Percentiles rank a stretch among this genome's conserved stretches.
Conservation (phyloP, 805 yeast genomes). For the Pichia gijzeniarum region DNA sequence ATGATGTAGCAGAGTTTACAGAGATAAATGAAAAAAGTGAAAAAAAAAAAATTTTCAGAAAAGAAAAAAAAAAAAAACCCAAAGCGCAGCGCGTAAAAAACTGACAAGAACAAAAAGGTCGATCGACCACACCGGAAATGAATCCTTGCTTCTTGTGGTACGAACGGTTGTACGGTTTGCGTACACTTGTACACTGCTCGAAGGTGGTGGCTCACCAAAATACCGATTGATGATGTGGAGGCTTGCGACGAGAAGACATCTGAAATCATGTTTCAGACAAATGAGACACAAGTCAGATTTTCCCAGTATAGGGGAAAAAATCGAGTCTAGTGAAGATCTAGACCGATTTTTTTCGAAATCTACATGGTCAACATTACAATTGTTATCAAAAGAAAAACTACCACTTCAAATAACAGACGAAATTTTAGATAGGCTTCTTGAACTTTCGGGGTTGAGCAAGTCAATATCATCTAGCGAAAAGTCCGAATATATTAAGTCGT, state of each 20-base stretch:
- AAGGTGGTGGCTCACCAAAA: too few species aligned
- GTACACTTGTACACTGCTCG: too few species aligned
- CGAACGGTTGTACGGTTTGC: too few species aligned
- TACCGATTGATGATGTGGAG: too few species aligned
- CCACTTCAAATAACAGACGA: constrained; percentile 12
- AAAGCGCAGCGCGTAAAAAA: too few species aligned
- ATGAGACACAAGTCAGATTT: background rate
- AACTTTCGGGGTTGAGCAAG: constrained; percentile 44
- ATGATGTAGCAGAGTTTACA: too few species aligned
- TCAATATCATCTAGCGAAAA: constrained; percentile 25
- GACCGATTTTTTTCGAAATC: constrained; percentile 15
- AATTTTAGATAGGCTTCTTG: constrained; percentile 31
- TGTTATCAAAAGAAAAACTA: constrained; percentile 11
- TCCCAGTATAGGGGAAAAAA: constrained; percentile 11
- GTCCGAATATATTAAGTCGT: constrained; percentile 26
- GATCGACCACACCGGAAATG: constrained; percentile 1
- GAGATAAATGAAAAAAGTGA: too few species aligned
- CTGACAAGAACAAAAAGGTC: too few species aligned
- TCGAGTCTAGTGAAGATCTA: constrained; percentile 16
- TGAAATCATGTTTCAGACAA: background rate
- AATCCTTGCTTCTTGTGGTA: too few species aligned
- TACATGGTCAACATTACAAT: constrained; percentile 26
- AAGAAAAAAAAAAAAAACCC: constrained; percentile 1
- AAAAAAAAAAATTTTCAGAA: constrained; percentile 1
- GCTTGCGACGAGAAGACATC: too few species aligned